A percentile compares a stretch with the other conserved stretches of the same genome.
Evolutionary conservation across 306 rosid species (phyloP).

Genomic region (Begonia masoniana): DNA sequence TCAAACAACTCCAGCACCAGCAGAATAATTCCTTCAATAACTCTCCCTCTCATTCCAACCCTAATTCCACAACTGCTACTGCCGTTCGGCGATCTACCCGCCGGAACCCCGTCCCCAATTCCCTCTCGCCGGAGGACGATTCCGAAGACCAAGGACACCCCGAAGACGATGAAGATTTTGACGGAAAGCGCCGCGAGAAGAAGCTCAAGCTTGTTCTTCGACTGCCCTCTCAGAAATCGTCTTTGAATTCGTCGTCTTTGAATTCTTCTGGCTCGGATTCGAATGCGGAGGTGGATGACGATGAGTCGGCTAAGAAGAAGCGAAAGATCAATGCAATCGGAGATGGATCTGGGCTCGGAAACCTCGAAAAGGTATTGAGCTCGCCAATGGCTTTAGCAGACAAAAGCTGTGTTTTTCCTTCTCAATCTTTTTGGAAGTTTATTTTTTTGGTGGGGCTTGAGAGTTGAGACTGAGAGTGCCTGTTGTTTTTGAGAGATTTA

Average conservation of each 20-base stretch:
- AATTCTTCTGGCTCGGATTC: conserved; percentile 33
- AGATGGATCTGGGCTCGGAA: conserved; percentile 30
- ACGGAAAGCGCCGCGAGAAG: conserved; percentile 34
- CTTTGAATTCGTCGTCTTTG: conserved; percentile 27
- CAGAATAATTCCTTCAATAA: conserved; percentile 11
- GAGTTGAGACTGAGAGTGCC: not conserved
- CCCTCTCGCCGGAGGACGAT: conserved; percentile 7
- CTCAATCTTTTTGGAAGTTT: too few species aligned
- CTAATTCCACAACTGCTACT: conserved; percentile 26
- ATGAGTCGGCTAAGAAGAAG: conserved; percentile 23
- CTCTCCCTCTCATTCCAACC: conserved; percentile 23
- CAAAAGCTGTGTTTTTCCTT: not conserved
- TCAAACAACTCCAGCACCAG: conserved; percentile 15
- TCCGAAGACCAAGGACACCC: conserved; percentile 14
- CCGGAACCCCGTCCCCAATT: conserved; percentile 39
- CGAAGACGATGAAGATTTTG: conserved; percentile 16
- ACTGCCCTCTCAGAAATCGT: conserved; percentile 34
- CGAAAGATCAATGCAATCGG: conserved; percentile 33
- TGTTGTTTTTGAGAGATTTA: not conserved
- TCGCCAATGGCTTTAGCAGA: conserved; percentile 13
- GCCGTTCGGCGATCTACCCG: conserved; percentile 54
- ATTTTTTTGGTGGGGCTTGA: too few species aligned
- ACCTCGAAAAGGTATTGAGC: conserved; percentile 26
- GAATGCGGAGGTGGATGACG: conserved; percentile 27
- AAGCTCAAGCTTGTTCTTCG: conserved; percentile 45